Percentiles rank a stretch among this genome's conserved stretches.
phyloP scores from a whole-genome alignment of 2,329 filamentous ascomycete genomes.

The Metarhizium rileyi region DNA sequence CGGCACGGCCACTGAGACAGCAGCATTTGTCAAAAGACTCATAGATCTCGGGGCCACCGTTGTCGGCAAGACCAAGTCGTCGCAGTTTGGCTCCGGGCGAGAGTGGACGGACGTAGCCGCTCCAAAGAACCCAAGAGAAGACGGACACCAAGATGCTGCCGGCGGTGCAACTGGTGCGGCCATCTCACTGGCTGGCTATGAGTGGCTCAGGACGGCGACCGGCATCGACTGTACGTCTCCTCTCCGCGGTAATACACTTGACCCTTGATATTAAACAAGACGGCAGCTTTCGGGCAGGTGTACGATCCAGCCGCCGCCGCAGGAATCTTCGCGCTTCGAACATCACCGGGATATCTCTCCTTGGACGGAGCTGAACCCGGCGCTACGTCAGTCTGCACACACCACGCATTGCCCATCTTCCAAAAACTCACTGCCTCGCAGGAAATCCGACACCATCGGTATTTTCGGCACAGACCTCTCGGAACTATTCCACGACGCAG shows the following conservation, averaged over 20 bases:
- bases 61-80: slow-evolving; percentile 42
- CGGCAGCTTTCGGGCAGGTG: slow-evolving; percentile 12
- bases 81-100: slow-evolving; percentile 32
- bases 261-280: background rate
- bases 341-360: slow-evolving; percentile 9
- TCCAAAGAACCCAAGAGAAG: slow-evolving; percentile 37
- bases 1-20: slow-evolving; percentile 31
- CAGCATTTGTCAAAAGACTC: slow-evolving; percentile 41
- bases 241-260: background rate
- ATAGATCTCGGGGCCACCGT: slow-evolving; percentile 50
- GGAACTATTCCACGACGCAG: slow-evolving; percentile 14
- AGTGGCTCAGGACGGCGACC: slow-evolving; percentile 30
- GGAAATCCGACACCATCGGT: slow-evolving; percentile 13
- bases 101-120: slow-evolving; percentile 33
- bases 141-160: slow-evolving; percentile 30
- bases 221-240: slow-evolving; percentile 24
- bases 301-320: slow-evolving; percentile 13
- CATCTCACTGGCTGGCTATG: slow-evolving; percentile 27
- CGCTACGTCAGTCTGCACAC: slow-evolving; percentile 12
- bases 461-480: slow-evolving; percentile 17
- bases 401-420: too few species aligned
- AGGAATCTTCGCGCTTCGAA: slow-evolving; percentile 22
- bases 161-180: slow-evolving; percentile 30
- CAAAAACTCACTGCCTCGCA: background rate
- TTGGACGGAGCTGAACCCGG: slow-evolving; percentile 7